Evolutionary conservation across 108 stramenopile genomes (phyloP).

Genomic region (Licmophora abbreviata): DNA sequence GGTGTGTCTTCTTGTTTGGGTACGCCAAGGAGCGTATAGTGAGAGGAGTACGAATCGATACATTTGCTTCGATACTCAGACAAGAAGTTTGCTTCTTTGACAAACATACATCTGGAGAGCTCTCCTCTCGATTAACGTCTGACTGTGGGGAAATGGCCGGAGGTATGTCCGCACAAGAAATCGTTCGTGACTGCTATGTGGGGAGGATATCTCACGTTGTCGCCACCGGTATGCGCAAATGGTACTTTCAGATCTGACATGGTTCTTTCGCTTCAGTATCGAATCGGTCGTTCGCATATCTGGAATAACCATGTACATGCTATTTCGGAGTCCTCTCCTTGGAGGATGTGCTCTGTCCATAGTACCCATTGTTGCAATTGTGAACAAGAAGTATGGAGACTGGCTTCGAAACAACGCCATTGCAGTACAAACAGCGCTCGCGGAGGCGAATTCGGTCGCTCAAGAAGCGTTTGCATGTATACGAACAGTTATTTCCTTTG

Average conservation of each 20-base stretch:
- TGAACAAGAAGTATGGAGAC: slow-evolving; percentile 80
- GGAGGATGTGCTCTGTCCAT: slow-evolving; percentile 68
- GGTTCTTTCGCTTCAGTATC: slow-evolving; percentile 86
- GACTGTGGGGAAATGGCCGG: slow-evolving; percentile 87
- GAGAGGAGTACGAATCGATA: slow-evolving; percentile 60
- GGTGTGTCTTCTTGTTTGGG: slow-evolving; percentile 86
- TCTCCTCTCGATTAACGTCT: slow-evolving; percentile 73
- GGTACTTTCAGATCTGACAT: slow-evolving; percentile 88
- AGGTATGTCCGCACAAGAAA: too few species aligned
- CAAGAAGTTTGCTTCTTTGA: slow-evolving; percentile 85
- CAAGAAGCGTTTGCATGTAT: slow-evolving; percentile 76
- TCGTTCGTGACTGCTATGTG: slow-evolving; percentile 9
- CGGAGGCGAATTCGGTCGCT: slow-evolving; percentile 71
- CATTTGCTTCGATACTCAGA: slow-evolving; percentile 54
- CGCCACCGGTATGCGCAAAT: slow-evolving; percentile 5
- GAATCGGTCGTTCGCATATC: slow-evolving; percentile 79
- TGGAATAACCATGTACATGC: slow-evolving; percentile 77
- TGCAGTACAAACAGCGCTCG: slow-evolving; percentile 75
- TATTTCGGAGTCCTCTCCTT: slow-evolving; percentile 59
- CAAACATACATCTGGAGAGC: slow-evolving; percentile 54
- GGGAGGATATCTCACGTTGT: neutral
- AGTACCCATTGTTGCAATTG: slow-evolving; percentile 69
- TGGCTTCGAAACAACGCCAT: slow-evolving; percentile 70
- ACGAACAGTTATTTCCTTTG: slow-evolving; percentile 82
- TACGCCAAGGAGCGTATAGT: slow-evolving; percentile 82